Conservation (phyloP, 106 monocot species). For the Gastrodia elata region DNA sequence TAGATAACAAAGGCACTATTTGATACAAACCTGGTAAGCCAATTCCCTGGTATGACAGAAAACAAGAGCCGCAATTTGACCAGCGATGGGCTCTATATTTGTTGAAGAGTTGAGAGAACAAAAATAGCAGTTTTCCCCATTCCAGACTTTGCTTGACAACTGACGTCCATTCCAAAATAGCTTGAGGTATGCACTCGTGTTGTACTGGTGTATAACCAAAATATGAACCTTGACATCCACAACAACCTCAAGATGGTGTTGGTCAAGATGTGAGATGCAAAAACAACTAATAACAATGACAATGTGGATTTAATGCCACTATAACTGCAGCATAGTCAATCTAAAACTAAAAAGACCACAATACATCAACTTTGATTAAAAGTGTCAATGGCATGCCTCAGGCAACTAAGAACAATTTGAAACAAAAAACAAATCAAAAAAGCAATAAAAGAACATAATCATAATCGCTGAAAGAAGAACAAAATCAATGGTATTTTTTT, state of each 20-base stretch:
- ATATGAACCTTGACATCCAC: no score
- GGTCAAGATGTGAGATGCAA: no score
- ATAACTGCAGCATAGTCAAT: no score
- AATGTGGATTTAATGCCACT: no score
- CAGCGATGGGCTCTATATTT: conserved; percentile 91
- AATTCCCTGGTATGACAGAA: conserved; percentile 94
- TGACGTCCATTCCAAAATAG: conserved; percentile 99
- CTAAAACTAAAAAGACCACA: no score
- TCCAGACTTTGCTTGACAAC: conserved; percentile 99
- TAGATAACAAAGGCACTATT: neutral
- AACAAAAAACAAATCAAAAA: neutral
- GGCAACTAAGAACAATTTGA: no score
- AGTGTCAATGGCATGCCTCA: no score
- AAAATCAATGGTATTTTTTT: neutral
- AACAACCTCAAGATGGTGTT: no score
- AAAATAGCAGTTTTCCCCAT: conserved; percentile 99
- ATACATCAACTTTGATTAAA: no score
- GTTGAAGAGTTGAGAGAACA: conserved; percentile 92
- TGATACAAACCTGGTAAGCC: conserved; percentile 73
- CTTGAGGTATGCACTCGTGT: conserved; percentile 99
- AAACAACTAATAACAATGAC: no score
- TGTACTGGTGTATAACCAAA: conserved; percentile 97
- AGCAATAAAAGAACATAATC: neutral
- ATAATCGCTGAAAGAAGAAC: neutral
- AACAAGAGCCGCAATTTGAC: conserved; percentile 93